Conservation (phyloP, 345 rosid genomes). For the Aquilaria malaccensis region DNA sequence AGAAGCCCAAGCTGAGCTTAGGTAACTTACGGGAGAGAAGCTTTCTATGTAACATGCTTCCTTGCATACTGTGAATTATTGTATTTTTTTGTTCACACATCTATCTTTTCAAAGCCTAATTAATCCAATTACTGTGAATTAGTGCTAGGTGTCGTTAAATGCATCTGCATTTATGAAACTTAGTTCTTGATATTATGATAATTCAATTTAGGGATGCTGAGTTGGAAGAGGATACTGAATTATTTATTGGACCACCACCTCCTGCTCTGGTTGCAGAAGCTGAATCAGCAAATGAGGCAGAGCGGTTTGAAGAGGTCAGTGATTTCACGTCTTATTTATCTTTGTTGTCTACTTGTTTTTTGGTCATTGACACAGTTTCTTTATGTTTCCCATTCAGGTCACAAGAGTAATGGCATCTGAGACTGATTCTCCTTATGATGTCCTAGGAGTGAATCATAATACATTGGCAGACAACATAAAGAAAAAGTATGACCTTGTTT, state of each 20-base stretch:
- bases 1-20: slow-evolving; percentile 84
- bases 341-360: neutral
- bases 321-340: slow-evolving; percentile 8
- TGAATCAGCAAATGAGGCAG: slow-evolving; percentile 86
- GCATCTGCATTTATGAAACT: slow-evolving; percentile 5
- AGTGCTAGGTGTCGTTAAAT: slow-evolving; percentile 3
- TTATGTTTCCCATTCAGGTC: slow-evolving; percentile 39
- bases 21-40: slow-evolving; percentile 25
- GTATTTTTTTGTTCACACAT: neutral
- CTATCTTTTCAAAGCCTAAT: neutral
- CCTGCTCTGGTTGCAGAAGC: slow-evolving; percentile 90
- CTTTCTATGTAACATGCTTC: neutral
- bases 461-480: slow-evolving; percentile 71
- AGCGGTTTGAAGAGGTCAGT: slow-evolving; percentile 88
- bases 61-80: neutral
- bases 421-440: slow-evolving; percentile 61
- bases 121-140: neutral
- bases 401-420: slow-evolving; percentile 81
- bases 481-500: slow-evolving; percentile 53
- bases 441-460: slow-evolving; percentile 67
- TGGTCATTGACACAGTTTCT: slow-evolving; percentile 11
- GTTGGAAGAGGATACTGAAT: slow-evolving; percentile 70
- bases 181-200: slow-evolving; percentile 5
- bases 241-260: slow-evolving; percentile 87
- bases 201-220: slow-evolving; percentile 63